A percentile compares a stretch with the other conserved stretches of the same genome.
phyloP scores from a whole-genome alignment of 2,329 filamentous ascomycete genomes.

The Talaromyces sp. region DNA sequence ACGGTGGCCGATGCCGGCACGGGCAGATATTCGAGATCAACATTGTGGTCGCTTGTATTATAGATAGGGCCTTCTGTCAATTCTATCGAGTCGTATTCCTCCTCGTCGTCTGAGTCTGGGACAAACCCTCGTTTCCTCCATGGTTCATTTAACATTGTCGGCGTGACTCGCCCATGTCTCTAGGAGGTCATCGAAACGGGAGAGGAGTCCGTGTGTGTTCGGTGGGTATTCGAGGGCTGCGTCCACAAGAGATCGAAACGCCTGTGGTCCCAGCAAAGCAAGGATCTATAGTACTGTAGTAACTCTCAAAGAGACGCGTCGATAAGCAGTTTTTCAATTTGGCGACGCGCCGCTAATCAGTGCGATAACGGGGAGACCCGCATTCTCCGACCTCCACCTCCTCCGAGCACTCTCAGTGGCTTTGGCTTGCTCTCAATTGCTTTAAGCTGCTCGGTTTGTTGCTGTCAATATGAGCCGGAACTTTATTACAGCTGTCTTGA shows the following conservation, averaged over 20 bases:
- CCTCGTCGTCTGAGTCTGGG: slow-evolving; percentile 54
- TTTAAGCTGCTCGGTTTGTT: neutral
- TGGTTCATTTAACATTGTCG: slow-evolving; percentile 46
- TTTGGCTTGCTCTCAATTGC: neutral
- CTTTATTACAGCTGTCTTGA: slow-evolving; percentile 39
- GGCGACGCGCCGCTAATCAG: slow-evolving; percentile 30
- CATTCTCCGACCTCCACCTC: slow-evolving; percentile 17
- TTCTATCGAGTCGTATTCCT: slow-evolving; percentile 42
- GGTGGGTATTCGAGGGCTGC: neutral
- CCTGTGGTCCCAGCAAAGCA: too few species aligned
- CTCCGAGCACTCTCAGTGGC: slow-evolving; percentile 1
- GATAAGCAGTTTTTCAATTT: slow-evolving; percentile 17
- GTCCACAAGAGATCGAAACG: too few species aligned
- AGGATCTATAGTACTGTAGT: too few species aligned
- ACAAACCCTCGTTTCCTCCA: slow-evolving; percentile 57
- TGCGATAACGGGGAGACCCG: slow-evolving; percentile 23
- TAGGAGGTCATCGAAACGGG: slow-evolving; percentile 30
- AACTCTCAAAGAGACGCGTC: slow-evolving; percentile 4
- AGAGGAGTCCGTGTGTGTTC: neutral
- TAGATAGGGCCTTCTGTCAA: slow-evolving; percentile 12
- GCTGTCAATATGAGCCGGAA: slow-evolving; percentile 38
- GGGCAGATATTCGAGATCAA: slow-evolving; percentile 23
- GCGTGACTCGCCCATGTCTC: slow-evolving; percentile 40
- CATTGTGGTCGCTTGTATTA: slow-evolving; percentile 11
- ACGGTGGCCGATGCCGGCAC: slow-evolving; percentile 7